phyloP scores from a whole-genome alignment of 2,329 filamentous ascomycete species.

The Pestalotiopsis sp. region DNA sequence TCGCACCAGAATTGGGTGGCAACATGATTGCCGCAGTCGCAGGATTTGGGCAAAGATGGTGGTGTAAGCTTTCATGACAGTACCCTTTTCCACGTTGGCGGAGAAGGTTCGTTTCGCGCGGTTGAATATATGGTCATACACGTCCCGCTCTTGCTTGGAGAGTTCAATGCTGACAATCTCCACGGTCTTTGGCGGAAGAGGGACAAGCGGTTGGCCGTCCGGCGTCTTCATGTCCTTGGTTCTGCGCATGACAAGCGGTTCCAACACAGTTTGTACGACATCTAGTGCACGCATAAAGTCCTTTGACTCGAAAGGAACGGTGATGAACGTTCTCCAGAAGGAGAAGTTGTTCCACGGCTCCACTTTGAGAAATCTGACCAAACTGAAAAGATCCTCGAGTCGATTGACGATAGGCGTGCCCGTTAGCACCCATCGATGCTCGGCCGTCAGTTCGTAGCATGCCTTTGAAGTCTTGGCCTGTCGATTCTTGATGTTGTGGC shows the following conservation, averaged over 20 bases:
- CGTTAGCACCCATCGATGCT: constrained; percentile 90
- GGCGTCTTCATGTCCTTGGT: constrained; percentile 99
- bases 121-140: constrained; percentile 89
- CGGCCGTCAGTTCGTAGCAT: constrained; percentile 85
- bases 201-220: constrained; percentile 72
- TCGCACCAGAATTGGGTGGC: constrained; percentile 86
- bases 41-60: constrained; percentile 97
- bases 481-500: constrained; percentile 87
- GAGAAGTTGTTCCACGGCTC: constrained; percentile 99
- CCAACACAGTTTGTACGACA: constrained; percentile 94
- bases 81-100: constrained; percentile 87
- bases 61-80: constrained; percentile 91
- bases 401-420: constrained; percentile 97
- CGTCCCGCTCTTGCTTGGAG: constrained; percentile 80
- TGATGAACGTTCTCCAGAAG: constrained; percentile 99
- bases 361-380: constrained; percentile 89
- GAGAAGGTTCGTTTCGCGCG: constrained; percentile 83
- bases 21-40: constrained; percentile 89
- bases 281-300: constrained; percentile 92
- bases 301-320: constrained; percentile 92
- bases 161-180: constrained; percentile 89
- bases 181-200: constrained; percentile 77
- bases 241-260: constrained; percentile 90
- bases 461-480: constrained; percentile 93
- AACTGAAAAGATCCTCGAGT: constrained; percentile 89